A percentile compares a stretch with the other conserved stretches of the same genome.
Conservation (phyloP, 176 grass and related monocot species). For the Rhipidocladum racemiflorum region DNA sequence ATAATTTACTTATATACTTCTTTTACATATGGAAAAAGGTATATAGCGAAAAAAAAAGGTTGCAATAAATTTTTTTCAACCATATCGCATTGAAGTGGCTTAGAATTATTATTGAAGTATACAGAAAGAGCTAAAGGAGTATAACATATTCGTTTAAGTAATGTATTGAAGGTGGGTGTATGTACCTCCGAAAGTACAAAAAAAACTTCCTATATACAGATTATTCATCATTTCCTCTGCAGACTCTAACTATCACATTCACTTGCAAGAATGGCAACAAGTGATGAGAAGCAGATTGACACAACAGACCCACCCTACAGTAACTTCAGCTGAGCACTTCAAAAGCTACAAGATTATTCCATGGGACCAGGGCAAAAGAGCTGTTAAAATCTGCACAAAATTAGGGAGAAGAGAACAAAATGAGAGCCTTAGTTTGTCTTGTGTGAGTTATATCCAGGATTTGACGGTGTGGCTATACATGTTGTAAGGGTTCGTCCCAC, state of each 20-base stretch:
- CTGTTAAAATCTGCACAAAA: conserved; percentile 35
- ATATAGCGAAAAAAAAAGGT: too few relatives aligned
- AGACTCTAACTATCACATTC: conserved; percentile 22
- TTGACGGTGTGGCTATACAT: conserved; percentile 49
- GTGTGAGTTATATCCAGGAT: conserved; percentile 50
- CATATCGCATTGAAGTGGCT: too few relatives aligned
- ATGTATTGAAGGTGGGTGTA: too few relatives aligned
- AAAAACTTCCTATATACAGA: too few relatives aligned
- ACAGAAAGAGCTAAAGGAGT: too few relatives aligned
- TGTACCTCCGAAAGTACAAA: too few relatives aligned
- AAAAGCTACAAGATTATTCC: conserved; percentile 40
- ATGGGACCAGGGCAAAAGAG: conserved; percentile 24
- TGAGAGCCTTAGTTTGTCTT: neutral
- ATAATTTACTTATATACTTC: too few relatives aligned
- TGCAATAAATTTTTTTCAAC: too few relatives aligned
- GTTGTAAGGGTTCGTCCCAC: conserved; percentile 50
- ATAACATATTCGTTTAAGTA: too few relatives aligned
- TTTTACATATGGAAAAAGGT: too few relatives aligned
- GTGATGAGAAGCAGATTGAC: neutral
- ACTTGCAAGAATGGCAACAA: conserved; percentile 8
- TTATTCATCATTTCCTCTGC: conserved; percentile 13
- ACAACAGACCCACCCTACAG: neutral
- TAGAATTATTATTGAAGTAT: too few relatives aligned
- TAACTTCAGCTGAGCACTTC: conserved; percentile 21
- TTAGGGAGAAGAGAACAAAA: neutral